These are phyloP conservation scores for Rachicladosporium sp. DNA, from an alignment of 2,329 filamentous ascomycete genomes.

Conservation along the genomic window DNA sequence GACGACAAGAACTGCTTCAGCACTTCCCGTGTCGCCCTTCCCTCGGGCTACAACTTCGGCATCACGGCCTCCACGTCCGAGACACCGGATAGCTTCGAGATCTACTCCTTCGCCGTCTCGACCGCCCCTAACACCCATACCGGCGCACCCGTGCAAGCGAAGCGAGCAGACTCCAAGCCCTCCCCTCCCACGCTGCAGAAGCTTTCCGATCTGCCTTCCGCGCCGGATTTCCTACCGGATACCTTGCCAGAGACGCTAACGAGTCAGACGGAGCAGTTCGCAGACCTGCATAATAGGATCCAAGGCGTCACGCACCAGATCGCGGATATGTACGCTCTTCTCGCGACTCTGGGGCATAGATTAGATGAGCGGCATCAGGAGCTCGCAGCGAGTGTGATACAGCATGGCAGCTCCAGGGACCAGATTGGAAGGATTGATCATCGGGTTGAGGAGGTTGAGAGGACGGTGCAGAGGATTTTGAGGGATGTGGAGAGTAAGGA, in stretches of 20 bases:
- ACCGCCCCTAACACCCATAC: conserved; percentile 27
- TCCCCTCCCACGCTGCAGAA: no score
- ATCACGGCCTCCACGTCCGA: conserved; percentile 81
- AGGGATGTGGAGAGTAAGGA: conserved; percentile 45
- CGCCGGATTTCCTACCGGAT: conserved; percentile 29
- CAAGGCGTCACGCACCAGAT: conserved; percentile 61
- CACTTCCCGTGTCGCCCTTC: conserved; percentile 63
- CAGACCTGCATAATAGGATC: conserved; percentile 73
- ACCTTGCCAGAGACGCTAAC: conserved; percentile 25
- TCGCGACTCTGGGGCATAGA: conserved; percentile 39
- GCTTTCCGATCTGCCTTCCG: conserved; percentile 23
- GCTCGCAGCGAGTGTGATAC: conserved; percentile 1
- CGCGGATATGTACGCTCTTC: conserved; percentile 46
- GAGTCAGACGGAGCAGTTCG: conserved; percentile 51
- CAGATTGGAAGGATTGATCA: conserved; percentile 19
- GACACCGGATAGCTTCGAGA: conserved; percentile 85
- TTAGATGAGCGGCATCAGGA: conserved; percentile 42
- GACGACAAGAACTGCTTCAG: conserved; percentile 77
- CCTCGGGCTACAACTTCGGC: conserved; percentile 69
- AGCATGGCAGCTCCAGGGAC: conserved; percentile 1
- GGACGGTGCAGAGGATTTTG: conserved; percentile 37
- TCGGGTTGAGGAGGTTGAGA: conserved; percentile 42
- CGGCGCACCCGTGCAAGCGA: conserved; percentile 14
- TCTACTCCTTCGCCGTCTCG: conserved; percentile 73
- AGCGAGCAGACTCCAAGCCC: no score